Conservation (phyloP, 148 eudicot genomes). For the Camellia lanceoleosa region DNA sequence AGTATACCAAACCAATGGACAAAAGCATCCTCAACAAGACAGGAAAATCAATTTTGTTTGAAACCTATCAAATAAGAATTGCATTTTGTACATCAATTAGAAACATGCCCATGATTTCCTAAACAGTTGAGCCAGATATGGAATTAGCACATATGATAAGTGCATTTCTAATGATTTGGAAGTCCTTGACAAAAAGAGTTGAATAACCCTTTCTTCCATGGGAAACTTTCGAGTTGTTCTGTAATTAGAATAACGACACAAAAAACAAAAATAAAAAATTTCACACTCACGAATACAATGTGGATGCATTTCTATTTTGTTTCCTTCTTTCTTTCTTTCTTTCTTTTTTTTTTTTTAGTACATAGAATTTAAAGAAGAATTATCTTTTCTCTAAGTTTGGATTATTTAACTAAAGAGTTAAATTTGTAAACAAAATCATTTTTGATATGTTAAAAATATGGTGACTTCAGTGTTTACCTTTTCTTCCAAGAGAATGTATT, state of each 20-base stretch:
- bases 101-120: not conserved
- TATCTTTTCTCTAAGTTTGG: not conserved
- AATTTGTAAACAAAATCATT: not conserved
- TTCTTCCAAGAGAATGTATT: conserved; percentile 70
- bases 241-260: not conserved
- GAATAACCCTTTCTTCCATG: not conserved
- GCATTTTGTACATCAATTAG: too few species aligned
- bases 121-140: not conserved
- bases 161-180: not conserved
- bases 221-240: not conserved
- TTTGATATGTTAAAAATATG: not conserved
- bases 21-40: too few species aligned
- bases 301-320: not conserved
- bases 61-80: too few species aligned
- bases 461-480: conserved; percentile 36
- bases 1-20: too few species aligned
- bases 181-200: not conserved
- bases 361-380: not conserved
- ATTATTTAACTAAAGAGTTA: not conserved
- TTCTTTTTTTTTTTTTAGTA: not conserved
- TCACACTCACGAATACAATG: not conserved
- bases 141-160: not conserved
- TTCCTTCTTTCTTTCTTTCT: not conserved
- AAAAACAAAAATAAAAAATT: not conserved
- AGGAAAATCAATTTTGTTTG: too few species aligned